These are phyloP conservation scores for Immersiella caudata DNA, from an alignment of 495 filamentous ascomycete species.

Conservation along the genomic window DNA sequence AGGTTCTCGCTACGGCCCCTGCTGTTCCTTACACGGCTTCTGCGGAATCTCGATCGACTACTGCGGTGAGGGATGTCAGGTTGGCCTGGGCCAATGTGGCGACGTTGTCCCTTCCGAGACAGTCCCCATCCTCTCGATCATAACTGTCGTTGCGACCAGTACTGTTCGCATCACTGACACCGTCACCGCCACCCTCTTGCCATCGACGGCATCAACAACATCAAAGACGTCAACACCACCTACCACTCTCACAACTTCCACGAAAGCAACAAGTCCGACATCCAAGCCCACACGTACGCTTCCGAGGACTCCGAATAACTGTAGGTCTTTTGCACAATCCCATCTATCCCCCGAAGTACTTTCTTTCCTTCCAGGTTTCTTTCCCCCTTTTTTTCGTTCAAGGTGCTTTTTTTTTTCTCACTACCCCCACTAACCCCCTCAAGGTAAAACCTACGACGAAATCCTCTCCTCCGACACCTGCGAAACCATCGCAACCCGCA, in stretches of 20 bases:
- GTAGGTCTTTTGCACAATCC: background rate
- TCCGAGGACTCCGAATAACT: background rate
- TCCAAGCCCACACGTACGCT: background rate
- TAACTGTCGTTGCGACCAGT: background rate
- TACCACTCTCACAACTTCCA: background rate
- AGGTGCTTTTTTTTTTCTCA: too few species aligned
- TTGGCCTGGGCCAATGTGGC: background rate
- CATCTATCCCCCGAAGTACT: too few species aligned
- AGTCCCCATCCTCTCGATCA: background rate
- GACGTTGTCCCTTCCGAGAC: background rate
- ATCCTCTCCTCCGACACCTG: background rate
- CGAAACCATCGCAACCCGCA: background rate
- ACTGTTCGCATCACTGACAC: background rate
- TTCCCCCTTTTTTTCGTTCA: too few species aligned
- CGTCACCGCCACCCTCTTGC: background rate
- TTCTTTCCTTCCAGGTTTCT: too few species aligned
- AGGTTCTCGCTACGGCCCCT: background rate
- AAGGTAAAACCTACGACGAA: background rate
- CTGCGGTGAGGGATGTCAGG: conserved; percentile 7
- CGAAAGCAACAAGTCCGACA: background rate
- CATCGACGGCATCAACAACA: background rate
- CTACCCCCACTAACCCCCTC: too few species aligned
- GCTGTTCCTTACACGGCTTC: background rate
- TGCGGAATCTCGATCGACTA: conserved; percentile 6
- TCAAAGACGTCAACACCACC: background rate